Percentiles rank a stretch among this genome's conserved stretches.
Evolutionary conservation across 495 filamentous ascomycete genomes (phyloP).

Genomic region (Pyronema domesticum): DNA sequence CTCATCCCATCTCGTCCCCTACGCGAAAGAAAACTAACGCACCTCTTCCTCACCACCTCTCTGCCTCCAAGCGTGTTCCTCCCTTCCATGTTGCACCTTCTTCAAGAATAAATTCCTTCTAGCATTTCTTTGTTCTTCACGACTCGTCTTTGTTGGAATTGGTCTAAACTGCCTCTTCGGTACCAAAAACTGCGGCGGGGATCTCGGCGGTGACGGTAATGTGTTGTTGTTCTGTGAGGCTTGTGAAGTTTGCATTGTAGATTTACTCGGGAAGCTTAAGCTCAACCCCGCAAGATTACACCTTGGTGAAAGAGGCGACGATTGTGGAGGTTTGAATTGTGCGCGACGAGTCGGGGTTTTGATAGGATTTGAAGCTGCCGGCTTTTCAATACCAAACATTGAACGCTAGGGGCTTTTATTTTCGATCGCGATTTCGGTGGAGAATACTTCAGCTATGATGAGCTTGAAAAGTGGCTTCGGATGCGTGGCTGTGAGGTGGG

Average conservation of each 20-base stretch:
- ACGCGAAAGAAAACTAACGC: constrained; percentile 16
- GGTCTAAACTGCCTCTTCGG: constrained; percentile 17
- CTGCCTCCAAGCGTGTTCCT: constrained; percentile 45
- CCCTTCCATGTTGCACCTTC: constrained; percentile 52
- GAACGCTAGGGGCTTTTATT: too few species aligned
- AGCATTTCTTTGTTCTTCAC: constrained; percentile 34
- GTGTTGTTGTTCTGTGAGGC: not conserved
- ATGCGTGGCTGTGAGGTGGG: too few species aligned
- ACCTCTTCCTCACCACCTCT: constrained; percentile 67
- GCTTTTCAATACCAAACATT: too few species aligned
- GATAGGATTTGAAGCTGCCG: too few species aligned
- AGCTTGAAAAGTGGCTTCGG: too few species aligned
- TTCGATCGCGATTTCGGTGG: too few species aligned
- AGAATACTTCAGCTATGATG: too few species aligned
- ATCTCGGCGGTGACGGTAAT: constrained; percentile 20
- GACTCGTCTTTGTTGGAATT: constrained; percentile 8
- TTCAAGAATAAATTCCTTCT: constrained; percentile 53
- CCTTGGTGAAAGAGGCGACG: constrained; percentile 16
- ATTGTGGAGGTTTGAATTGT: constrained; percentile 11
- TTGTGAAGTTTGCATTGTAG: not conserved
- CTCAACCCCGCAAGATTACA: not conserved
- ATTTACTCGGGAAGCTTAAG: not conserved
- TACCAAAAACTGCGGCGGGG: constrained; percentile 17
- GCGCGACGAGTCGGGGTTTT: not conserved
- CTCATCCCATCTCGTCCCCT: constrained; percentile 3